A percentile compares a stretch with the other conserved stretches of the same genome.
These are phyloP conservation scores for Vigna hirtella DNA, from an alignment of 306 rosid species.

Conservation along the genomic window DNA sequence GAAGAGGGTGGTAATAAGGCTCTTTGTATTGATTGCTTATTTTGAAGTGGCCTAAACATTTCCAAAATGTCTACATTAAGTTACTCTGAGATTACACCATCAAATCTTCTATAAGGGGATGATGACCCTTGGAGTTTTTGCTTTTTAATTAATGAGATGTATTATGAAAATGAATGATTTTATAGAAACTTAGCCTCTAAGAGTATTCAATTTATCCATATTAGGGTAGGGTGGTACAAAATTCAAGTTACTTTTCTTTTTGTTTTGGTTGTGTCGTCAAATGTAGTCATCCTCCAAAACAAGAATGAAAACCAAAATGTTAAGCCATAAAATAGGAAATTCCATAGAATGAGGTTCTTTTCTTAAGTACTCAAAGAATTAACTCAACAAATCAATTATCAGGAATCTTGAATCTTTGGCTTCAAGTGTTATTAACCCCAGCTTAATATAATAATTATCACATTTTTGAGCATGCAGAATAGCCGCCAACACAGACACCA, in stretches of 20 bases:
- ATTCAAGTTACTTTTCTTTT: background rate
- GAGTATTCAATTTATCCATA: slow-evolving; percentile 4
- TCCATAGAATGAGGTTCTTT: slow-evolving; percentile 28
- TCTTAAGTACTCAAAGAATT: slow-evolving; percentile 46
- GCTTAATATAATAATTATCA: slow-evolving; percentile 33
- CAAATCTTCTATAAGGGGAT: background rate
- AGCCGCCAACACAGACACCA: slow-evolving; percentile 53
- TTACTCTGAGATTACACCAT: too few relatives aligned
- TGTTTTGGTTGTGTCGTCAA: slow-evolving; percentile 32
- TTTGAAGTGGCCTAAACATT: background rate
- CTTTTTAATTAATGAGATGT: background rate
- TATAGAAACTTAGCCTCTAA: background rate
- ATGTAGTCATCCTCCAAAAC: slow-evolving; percentile 25
- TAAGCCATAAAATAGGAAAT: slow-evolving; percentile 24
- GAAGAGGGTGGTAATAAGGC: background rate
- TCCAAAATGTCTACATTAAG: background rate
- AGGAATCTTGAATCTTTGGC: slow-evolving; percentile 58
- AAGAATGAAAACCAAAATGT: slow-evolving; percentile 15
- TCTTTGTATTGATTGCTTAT: background rate
- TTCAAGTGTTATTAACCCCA: slow-evolving; percentile 58
- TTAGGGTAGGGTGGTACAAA: background rate
- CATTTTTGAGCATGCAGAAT: slow-evolving; percentile 48
- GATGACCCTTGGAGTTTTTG: background rate
- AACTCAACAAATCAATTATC: slow-evolving; percentile 28
- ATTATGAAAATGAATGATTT: background rate